These are phyloP conservation scores for Cercophora samala DNA, from an alignment of 495 filamentous ascomycete genomes.

Conservation along the genomic window DNA sequence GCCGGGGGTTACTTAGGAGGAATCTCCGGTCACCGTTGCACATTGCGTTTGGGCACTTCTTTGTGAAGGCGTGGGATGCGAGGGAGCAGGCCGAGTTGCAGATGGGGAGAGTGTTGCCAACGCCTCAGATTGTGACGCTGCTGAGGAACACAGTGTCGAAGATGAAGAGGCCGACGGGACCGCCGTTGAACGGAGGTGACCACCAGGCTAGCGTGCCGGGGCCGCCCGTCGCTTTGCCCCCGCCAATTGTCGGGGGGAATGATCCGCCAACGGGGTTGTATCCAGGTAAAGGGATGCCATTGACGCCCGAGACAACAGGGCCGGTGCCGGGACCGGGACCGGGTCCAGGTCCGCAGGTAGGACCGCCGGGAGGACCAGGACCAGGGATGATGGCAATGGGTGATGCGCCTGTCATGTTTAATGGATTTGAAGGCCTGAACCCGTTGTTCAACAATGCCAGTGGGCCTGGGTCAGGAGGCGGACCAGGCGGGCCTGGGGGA, in stretches of 20 bases:
- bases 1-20: conserved; percentile 37
- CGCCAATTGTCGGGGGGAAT: neutral
- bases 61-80: conserved; percentile 55
- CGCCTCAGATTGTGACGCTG: conserved; percentile 42
- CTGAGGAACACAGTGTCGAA: conserved; percentile 35
- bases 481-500: neutral
- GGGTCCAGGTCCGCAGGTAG: conserved; percentile 12
- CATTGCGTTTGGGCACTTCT: conserved; percentile 47
- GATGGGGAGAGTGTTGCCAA: conserved; percentile 36
- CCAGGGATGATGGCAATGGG: conserved; percentile 21
- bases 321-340: conserved; percentile 11
- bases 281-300: conserved; percentile 16
- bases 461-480: neutral
- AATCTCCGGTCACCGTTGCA: conserved; percentile 50
- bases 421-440: conserved; percentile 23
- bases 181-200: neutral
- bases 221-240: neutral
- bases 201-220: neutral
- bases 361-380: conserved; percentile 12
- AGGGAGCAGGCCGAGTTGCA: conserved; percentile 43
- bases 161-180: conserved; percentile 21
- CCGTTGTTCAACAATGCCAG: conserved; percentile 19
- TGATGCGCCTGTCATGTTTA: conserved; percentile 31
- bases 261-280: conserved; percentile 19
- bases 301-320: neutral